These are phyloP conservation scores for Neurospora cerealis DNA, from an alignment of 495 filamentous ascomycete genomes.

Conservation along the genomic window DNA sequence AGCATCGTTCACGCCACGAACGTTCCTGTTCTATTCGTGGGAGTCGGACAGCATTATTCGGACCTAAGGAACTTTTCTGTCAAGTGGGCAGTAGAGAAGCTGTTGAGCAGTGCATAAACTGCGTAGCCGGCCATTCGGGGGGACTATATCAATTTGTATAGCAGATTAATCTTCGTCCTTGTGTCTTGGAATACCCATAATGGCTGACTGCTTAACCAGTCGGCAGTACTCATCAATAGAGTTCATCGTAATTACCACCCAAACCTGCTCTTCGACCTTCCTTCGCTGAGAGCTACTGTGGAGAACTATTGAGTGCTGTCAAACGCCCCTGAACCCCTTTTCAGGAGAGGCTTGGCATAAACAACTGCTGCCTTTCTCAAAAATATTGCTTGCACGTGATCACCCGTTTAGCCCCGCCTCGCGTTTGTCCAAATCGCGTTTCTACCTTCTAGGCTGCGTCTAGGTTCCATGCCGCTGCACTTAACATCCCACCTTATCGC, in stretches of 20 bases:
- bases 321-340: neutral
- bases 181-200: neutral
- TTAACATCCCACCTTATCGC: neutral
- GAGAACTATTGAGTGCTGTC: neutral
- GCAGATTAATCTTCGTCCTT: neutral
- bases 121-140: neutral
- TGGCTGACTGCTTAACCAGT: neutral
- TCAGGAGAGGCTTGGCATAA: neutral
- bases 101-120: constrained; percentile 42
- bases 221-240: neutral
- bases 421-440: neutral
- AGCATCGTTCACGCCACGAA: constrained; percentile 97
- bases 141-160: neutral
- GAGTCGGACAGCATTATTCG: constrained; percentile 93
- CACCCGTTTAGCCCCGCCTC: neutral
- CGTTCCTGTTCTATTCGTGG: constrained; percentile 88
- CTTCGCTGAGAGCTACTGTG: neutral
- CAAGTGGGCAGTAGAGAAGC: constrained; percentile 71
- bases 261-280: neutral
- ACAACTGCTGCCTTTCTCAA: neutral
- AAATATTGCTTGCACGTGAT: neutral
- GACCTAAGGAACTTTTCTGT: constrained; percentile 91
- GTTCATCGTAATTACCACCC: neutral
- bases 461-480: neutral
- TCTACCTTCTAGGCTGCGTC: neutral